Base-by-base conservation (phyloP, 495 filamentous ascomycete genomes). In the Evernia prunastri region DNA sequence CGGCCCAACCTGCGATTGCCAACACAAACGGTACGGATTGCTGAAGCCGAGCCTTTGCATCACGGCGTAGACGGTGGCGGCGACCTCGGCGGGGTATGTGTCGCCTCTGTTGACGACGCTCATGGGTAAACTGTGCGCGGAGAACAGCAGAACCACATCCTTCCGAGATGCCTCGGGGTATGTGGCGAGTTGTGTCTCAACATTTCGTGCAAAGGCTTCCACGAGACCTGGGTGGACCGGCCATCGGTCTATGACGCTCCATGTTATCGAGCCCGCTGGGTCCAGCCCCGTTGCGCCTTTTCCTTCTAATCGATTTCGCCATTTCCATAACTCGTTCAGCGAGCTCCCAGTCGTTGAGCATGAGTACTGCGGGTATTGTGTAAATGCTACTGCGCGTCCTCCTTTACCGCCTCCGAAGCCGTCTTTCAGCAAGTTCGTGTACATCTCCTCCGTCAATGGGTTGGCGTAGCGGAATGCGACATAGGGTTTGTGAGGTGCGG, bases 231-330 rank as follows among this genome's bases (percentile, higher is more conserved):
- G 82, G 72, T 99, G 95, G 27, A 85, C 83, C 7, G 94, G 94
- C 95, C 95, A 99, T 60, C 95, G 85, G 74, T 98, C 95, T 73
- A 98, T 97, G 65, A 97, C 95, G 73, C 91, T 96, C 95, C 95
- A 99, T 65, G 87, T 79, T 65, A 99, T 96, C 2, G 85, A 72
- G 3, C 93, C 94, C 11, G 78, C 73, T 0, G 76, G 66, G 43
- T 84, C 78, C 29, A 75, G 77, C 29, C 77, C 79, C 45, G 79
- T 76, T 35, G 74, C 73, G 51, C 80, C 78, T 75, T 89, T 90
- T 10, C 89, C 89, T 78, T 99, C 95, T 64, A 97, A 75, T 66
- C 92, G 84, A 68, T 88, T 89, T 63, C 91, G 81, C 89, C 92
- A 95, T 75, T 92, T 96, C 95, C 95, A 99, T 49, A 99, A 73